These are phyloP conservation scores for Cephaloascus fragrans DNA, from an alignment of 805 yeast genomes.

Conservation along the genomic window DNA sequence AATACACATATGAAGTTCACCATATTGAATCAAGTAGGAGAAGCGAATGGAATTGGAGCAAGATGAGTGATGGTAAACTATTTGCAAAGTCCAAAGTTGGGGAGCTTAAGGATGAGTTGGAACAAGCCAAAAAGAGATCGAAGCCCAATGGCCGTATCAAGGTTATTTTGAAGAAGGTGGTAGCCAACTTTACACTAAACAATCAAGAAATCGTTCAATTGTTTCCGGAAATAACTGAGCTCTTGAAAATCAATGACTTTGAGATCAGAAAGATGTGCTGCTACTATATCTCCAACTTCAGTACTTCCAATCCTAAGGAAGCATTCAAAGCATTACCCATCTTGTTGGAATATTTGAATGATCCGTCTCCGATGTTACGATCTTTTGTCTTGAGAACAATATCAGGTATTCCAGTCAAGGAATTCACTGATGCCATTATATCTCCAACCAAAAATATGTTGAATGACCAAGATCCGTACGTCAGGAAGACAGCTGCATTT, in stretches of 20 bases:
- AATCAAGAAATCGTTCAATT: conserved; percentile 65
- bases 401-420: conserved; percentile 46
- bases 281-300: conserved; percentile 54
- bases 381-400: conserved; percentile 58
- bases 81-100: conserved; percentile 27
- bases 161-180: conserved; percentile 49
- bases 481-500: conserved; percentile 63
- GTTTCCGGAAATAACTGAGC: conserved; percentile 49
- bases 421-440: conserved; percentile 38
- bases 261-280: conserved; percentile 68
- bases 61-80: conserved; percentile 28
- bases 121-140: conserved; percentile 30
- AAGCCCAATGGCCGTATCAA: conserved; percentile 26
- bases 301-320: conserved; percentile 44
- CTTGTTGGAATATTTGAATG: conserved; percentile 42
- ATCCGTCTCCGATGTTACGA: conserved; percentile 36
- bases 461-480: conserved; percentile 41
- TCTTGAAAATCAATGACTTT: conserved; percentile 48
- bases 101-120: conserved; percentile 30
- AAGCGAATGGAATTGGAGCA: neutral
- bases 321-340: conserved; percentile 47
- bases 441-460: conserved; percentile 23
- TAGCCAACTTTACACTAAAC: conserved; percentile 79
- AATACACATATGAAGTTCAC: no score
- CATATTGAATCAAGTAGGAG: no score